These are phyloP conservation scores for Diaporthe sp. DNA, from an alignment of 2,329 filamentous ascomycete species.

Conservation along the genomic window DNA sequence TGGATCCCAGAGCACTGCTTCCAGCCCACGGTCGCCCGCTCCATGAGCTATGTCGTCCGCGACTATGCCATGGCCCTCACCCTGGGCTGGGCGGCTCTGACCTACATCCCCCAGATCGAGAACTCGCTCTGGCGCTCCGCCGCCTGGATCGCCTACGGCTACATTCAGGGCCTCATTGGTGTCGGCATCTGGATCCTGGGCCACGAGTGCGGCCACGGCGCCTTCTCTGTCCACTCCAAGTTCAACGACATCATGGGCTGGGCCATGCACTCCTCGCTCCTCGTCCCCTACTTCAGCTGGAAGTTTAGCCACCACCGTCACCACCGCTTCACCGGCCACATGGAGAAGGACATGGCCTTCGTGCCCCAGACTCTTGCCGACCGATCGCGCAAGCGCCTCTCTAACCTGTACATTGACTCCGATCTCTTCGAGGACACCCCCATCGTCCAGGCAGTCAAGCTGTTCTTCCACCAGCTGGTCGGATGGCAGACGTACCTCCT, in stretches of 20 bases:
- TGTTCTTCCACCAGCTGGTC: slow-evolving; percentile 73
- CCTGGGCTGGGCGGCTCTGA: slow-evolving; percentile 65
- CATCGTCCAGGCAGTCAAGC: slow-evolving; percentile 65
- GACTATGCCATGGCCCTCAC: slow-evolving; percentile 65
- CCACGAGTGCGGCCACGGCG: slow-evolving; percentile 79
- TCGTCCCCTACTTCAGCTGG: slow-evolving; percentile 82
- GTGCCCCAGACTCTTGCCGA: slow-evolving; percentile 65
- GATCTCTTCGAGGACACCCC: slow-evolving; percentile 76
- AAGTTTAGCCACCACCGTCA: slow-evolving; percentile 79
- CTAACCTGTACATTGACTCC: slow-evolving; percentile 59
- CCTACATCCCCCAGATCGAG: slow-evolving; percentile 66
- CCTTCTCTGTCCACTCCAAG: slow-evolving; percentile 69
- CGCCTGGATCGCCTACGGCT: slow-evolving; percentile 73
- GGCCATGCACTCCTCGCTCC: slow-evolving; percentile 73
- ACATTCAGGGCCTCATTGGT: slow-evolving; percentile 74
- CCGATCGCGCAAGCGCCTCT: slow-evolving; percentile 52
- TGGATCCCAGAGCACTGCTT: slow-evolving; percentile 75
- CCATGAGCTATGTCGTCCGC: slow-evolving; percentile 69
- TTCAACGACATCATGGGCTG: slow-evolving; percentile 76
- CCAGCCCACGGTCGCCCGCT: slow-evolving; percentile 65
- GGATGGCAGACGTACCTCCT: slow-evolving; percentile 77
- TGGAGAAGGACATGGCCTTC: slow-evolving; percentile 77
- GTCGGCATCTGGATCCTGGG: slow-evolving; percentile 80
- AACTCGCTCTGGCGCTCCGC: slow-evolving; percentile 58
- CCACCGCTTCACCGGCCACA: slow-evolving; percentile 77